Conservation (phyloP, 163 green algal genomes). For the Smithsoniella earleae region DNA sequence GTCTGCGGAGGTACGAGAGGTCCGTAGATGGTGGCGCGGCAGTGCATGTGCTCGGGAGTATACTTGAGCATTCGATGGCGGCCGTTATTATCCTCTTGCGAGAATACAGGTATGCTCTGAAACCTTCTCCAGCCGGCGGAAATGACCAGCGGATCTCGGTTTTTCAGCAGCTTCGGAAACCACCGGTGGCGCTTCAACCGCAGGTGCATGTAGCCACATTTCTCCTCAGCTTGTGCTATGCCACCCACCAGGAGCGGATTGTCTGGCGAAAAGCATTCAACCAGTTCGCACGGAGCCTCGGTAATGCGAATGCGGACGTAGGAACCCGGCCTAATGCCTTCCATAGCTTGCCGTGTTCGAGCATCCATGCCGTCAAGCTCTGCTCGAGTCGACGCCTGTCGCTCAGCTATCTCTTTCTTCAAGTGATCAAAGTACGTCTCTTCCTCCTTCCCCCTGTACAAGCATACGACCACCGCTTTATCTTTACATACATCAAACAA, state of each 20-base stretch:
- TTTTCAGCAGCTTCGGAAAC: slow-evolving; percentile 90
- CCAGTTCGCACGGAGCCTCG: slow-evolving; percentile 79
- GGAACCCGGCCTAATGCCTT: slow-evolving; percentile 70
- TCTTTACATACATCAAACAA: too few relatives aligned
- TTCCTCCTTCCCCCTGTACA: slow-evolving; percentile 41
- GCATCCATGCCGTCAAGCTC: slow-evolving; percentile 69
- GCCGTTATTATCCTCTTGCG: slow-evolving; percentile 43
- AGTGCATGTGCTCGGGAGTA: slow-evolving; percentile 97
- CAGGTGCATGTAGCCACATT: slow-evolving; percentile 74
- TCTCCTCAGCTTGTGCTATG: slow-evolving; percentile 68
- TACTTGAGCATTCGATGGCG: slow-evolving; percentile 86
- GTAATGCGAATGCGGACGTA: slow-evolving; percentile 85
- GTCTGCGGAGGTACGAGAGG: slow-evolving; percentile 60
- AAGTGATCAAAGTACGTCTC: slow-evolving; percentile 81
- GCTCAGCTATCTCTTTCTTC: slow-evolving; percentile 74
- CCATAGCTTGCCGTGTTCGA: slow-evolving; percentile 63
- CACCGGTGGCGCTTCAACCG: slow-evolving; percentile 89
- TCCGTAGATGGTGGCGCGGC: slow-evolving; percentile 70
- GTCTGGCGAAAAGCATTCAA: slow-evolving; percentile 70
- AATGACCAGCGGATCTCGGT: slow-evolving; percentile 87
- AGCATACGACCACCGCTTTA: too few relatives aligned
- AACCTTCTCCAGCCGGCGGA: slow-evolving; percentile 86
- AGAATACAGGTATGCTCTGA: slow-evolving; percentile 81
- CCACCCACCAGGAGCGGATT: slow-evolving; percentile 82
- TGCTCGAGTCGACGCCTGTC: slow-evolving; percentile 48